Base-by-base conservation (phyloP, 805 yeast species). In the Debaryomyces castellii region DNA sequence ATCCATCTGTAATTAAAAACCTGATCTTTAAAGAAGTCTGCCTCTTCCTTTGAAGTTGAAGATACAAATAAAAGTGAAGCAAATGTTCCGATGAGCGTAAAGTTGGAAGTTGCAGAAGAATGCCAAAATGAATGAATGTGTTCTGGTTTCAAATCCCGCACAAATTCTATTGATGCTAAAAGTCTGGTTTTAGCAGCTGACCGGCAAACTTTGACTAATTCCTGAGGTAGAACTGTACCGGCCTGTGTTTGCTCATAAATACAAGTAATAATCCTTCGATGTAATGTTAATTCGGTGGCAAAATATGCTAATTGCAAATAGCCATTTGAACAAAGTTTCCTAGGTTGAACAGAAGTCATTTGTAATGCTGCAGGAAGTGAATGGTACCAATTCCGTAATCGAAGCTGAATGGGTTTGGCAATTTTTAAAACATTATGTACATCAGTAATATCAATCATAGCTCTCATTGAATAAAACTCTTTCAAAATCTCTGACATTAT, bases 81-180 rank as follows among this genome's bases (percentile, higher is more conserved):
- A 73, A 91, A 91, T 0, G 92, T 81, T 2, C 96, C 97, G 33
- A 90, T 88, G 30, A 88, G 66, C 5, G 96, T 82, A 51, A 91
- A 81, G 57, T 88, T 89, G 11, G 86, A 76, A 0, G 94, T 76
- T 0, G 96, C 80, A 1, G 90, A 81, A 1, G 90, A 80, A 64
- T 88, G 94, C 97, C 97, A 91, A 62, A 89, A 90, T 9, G 96
- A 81, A 59, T 84, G 91, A 40, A 89, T 75, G 58, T 89, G 96
- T 53, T 89, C 96, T 8, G 86, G 84, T 53, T 83, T 84, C 61
- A 91, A 73, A 48, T 82, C 85, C 41, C 84, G 70, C 8, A 88
- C 83, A 62, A 89, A 87, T 44, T 87, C 94, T 49, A 87, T 80
- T 0, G 96, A 88, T 0, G 96, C 96, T 6, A 80, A 66, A 14